Base-by-base conservation (phyloP, 306 rosid species). In the Fragaria vesca region DNA sequence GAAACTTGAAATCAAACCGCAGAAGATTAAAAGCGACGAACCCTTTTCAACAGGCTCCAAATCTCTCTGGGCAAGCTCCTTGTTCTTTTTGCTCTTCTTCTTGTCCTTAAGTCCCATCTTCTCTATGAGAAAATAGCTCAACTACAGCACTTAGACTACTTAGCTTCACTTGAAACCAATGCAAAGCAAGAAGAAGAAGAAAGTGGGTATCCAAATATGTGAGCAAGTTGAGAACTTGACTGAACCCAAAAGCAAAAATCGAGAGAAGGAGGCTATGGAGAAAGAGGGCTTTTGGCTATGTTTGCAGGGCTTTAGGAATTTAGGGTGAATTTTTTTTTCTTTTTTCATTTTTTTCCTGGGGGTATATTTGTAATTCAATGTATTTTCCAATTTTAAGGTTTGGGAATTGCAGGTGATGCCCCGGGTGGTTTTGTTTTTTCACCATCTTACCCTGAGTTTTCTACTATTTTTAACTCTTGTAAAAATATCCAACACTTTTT, bases 11-110 rank as follows among this genome's bases (percentile, higher is more conserved):
- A 62, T 12, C 71, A 10, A 28, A 17, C 4, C 1, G 66, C 34
- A 61, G 18, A 2, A 11, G 57, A 13, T 15, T 16, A 40, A 43
- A 28, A 10, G 20, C 1, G 12, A 26, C 78, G 11, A 60, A 74
- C 78, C 78, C 71, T 6, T 75, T 46, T 30, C 45, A 75, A 61
- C 70, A 28, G 51, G 70, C 46, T 45, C 70, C 70, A 74, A 74
- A 18, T 2, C 12, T 45, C 12, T 20, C 69, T 5, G 69, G 43
- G 45, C 55, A 74, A 16, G 45, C 45, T 72, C 58, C 65, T 52
- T 72, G 9, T 20, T 52, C 67, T 61, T 45, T 16, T 60, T 15
- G 46, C 20, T 43, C 32, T 61, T 61, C 78, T 75, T 75, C 58
- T 75, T 61, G 71, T 75, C 70, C 71, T 61, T 61, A 20, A 18